phyloP scores from a whole-genome alignment of 2,329 filamentous ascomycete genomes.

The Emmonsiellopsis sp. region DNA sequence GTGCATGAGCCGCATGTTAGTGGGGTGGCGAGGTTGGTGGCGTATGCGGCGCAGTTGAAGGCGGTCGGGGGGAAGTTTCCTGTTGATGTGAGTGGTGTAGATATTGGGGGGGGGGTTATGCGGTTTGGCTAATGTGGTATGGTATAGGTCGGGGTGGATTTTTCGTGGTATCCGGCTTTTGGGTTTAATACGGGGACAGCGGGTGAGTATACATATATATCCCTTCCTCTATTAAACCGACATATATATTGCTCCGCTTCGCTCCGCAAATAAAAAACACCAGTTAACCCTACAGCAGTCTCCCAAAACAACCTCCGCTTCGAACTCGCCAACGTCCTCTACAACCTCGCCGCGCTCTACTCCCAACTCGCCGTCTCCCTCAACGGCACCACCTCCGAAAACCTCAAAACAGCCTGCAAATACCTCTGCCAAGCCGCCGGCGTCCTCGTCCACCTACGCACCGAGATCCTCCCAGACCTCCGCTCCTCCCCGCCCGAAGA shows the following conservation, averaged over 20 bases:
- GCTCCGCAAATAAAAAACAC: neutral
- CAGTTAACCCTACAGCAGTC: conserved; percentile 29
- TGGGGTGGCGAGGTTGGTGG: conserved; percentile 78
- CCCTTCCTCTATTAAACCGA: neutral
- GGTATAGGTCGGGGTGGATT: conserved; percentile 76
- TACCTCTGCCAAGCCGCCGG: conserved; percentile 86
- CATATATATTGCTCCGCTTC: neutral
- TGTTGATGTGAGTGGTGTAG: conserved; percentile 61
- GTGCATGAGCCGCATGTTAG: conserved; percentile 80
- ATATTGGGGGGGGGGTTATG: neutral
- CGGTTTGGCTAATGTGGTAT: neutral
- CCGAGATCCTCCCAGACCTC: conserved; percentile 69
- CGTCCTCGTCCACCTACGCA: conserved; percentile 69
- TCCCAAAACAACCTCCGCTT: conserved; percentile 62
- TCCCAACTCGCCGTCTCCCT: conserved; percentile 79
- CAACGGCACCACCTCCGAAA: conserved; percentile 69
- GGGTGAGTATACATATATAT: conserved; percentile 22
- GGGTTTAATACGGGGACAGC: conserved; percentile 80
- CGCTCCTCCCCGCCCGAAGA: conserved; percentile 82
- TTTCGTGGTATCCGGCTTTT: conserved; percentile 89
- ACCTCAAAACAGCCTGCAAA: conserved; percentile 77
- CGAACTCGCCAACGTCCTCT: conserved; percentile 86
- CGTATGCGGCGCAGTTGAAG: conserved; percentile 83
- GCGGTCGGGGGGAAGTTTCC: conserved; percentile 96
- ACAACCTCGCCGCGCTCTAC: conserved; percentile 88